These are phyloP conservation scores for Xylaria sp. DNA, from an alignment of 2,329 filamentous ascomycete species.

Conservation along the genomic window DNA sequence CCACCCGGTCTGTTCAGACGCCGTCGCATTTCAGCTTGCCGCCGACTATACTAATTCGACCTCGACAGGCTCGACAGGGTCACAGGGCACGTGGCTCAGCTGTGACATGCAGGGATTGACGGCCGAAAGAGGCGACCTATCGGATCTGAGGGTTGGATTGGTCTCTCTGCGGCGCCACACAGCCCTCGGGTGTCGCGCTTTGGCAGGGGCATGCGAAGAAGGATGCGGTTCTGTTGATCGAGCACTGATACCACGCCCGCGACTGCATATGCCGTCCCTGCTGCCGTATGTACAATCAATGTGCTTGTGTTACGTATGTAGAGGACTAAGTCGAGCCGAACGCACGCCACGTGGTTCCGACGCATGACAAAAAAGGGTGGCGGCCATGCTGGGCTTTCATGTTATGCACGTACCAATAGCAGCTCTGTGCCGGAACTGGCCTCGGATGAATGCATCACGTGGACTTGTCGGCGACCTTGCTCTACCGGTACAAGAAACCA, in stretches of 20 bases:
- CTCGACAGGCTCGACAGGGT: neutral
- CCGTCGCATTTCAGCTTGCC: constrained; percentile 1
- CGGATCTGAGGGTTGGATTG: neutral
- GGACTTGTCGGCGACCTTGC: neutral
- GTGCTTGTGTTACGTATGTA: neutral
- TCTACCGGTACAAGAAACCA: neutral
- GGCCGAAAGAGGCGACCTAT: neutral
- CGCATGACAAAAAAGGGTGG: constrained; percentile 1
- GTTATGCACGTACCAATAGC: too few relatives aligned
- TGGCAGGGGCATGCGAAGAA: neutral
- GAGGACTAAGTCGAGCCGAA: neutral
- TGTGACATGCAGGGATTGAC: neutral
- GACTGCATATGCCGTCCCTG: neutral
- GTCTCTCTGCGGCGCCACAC: neutral
- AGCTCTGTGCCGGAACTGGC: neutral
- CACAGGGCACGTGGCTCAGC: constrained; percentile 2
- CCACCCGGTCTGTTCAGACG: constrained; percentile 10
- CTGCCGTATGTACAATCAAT: neutral
- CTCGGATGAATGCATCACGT: constrained; percentile 1
- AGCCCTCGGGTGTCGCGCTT: neutral
- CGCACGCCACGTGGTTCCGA: constrained; percentile 7
- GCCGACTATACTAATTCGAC: neutral
- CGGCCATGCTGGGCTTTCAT: neutral
- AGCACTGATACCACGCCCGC: neutral
- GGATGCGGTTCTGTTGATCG: neutral